phyloP scores from a whole-genome alignment of 2,329 filamentous ascomycete species.

The Westerdykella ornata region DNA sequence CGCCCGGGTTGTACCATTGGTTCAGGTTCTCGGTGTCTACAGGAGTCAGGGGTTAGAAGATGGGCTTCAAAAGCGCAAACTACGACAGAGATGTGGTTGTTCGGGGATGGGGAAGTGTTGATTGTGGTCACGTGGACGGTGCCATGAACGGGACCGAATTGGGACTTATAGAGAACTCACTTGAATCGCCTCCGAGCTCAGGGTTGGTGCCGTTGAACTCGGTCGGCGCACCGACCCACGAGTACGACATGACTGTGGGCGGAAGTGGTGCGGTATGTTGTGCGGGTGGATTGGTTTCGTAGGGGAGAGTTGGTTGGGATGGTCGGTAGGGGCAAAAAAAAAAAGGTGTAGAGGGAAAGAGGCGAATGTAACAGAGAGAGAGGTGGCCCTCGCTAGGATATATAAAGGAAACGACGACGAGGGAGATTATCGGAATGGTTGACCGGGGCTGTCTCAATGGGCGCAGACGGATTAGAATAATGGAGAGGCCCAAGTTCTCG shows the following conservation, averaged over 20 bases:
- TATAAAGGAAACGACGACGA: conserved; percentile 1
- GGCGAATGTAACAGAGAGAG: neutral
- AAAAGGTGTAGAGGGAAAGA: conserved; percentile 6
- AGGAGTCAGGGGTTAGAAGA: conserved; percentile 7
- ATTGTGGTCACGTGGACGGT: conserved; percentile 16
- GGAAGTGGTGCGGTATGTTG: neutral
- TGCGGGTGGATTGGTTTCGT: neutral
- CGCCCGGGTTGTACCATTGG: conserved; percentile 88
- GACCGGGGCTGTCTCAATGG: no score
- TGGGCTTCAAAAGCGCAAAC: neutral
- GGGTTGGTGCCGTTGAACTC: conserved; percentile 50
- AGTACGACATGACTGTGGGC: conserved; percentile 42
- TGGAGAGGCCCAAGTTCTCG: conserved; percentile 6
- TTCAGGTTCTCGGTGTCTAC: conserved; percentile 80
- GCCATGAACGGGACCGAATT: conserved; percentile 7
- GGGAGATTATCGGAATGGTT: neutral
- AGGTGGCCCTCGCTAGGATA: neutral
- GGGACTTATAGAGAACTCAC: no score
- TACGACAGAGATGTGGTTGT: neutral
- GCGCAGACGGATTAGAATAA: conserved; percentile 14
- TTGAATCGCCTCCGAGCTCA: conserved; percentile 66
- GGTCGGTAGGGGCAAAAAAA: conserved; percentile 10
- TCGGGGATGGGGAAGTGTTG: conserved; percentile 1
- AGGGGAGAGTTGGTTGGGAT: neutral
- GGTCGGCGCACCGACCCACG: conserved; percentile 42